Evolutionary conservation across 2,329 filamentous ascomycete species (phyloP).

Genomic region (Aspergillus ustus): DNA sequence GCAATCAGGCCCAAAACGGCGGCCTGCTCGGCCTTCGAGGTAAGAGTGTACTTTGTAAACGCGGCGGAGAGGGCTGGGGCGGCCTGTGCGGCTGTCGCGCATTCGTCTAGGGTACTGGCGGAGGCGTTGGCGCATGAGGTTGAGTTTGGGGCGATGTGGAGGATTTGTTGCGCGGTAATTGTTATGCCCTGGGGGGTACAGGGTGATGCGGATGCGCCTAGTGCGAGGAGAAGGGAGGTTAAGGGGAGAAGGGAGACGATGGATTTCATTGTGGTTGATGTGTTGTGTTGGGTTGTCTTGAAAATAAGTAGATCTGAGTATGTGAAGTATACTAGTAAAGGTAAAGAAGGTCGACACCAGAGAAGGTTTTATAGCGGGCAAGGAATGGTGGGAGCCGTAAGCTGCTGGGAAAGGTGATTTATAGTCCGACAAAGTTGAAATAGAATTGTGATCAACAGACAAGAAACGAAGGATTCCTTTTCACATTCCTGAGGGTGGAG

Average conservation of each 20-base stretch:
- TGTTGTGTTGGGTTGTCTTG: no score
- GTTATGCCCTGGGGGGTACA: not conserved
- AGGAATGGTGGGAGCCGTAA: not conserved
- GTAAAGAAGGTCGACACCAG: no score
- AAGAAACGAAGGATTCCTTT: conserved; percentile 4
- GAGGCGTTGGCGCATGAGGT: conserved; percentile 55
- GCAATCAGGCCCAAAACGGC: conserved; percentile 72
- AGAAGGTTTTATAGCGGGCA: no score
- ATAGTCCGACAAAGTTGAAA: not conserved
- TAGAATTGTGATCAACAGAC: not conserved
- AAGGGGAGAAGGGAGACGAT: not conserved
- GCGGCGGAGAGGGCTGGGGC: conserved; percentile 61
- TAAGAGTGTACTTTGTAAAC: conserved; percentile 63
- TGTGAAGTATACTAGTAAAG: no score
- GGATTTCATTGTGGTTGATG: not conserved
- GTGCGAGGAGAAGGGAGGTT: not conserved
- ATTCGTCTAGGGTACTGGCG: conserved; percentile 59
- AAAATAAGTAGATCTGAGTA: no score
- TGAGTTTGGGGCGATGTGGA: conserved; percentile 62
- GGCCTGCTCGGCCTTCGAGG: conserved; percentile 64
- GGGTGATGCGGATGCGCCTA: not conserved
- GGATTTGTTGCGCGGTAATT: conserved; percentile 36
- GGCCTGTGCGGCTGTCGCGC: conserved; percentile 67
- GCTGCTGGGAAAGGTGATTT: not conserved
- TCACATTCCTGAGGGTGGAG: conserved; percentile 5